Conservation (phyloP, 306 rosid species). For the Corylus heterophylla region DNA sequence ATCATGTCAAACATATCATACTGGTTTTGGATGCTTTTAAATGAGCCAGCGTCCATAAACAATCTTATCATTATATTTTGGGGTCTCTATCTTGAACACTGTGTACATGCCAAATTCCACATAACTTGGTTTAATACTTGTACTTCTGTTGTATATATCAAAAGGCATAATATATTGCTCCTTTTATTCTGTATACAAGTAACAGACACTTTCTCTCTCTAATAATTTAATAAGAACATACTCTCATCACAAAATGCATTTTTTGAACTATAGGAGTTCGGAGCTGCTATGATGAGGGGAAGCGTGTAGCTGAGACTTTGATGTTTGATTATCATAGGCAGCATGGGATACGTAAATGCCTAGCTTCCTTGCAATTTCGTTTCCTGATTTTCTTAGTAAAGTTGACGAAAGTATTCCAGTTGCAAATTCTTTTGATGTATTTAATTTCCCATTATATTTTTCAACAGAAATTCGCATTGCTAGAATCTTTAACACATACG, state of each 20-base stretch:
- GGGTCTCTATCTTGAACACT: not conserved
- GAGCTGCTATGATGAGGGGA: constrained; percentile 98
- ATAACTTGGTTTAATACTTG: no score
- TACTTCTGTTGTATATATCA: not conserved
- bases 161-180: not conserved
- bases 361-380: constrained; percentile 15
- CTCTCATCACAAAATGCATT: constrained; percentile 19
- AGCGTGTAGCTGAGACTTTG: constrained; percentile 98
- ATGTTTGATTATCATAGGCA: constrained; percentile 99
- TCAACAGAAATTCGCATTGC: constrained; percentile 81
- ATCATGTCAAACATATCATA: not conserved
- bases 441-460: constrained; percentile 16
- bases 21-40: not conserved
- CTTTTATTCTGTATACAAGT: not conserved
- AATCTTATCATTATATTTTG: not conserved
- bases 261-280: constrained; percentile 68
- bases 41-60: not conserved
- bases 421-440: not conserved
- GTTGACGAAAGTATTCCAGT: constrained; percentile 2
- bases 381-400: constrained; percentile 17
- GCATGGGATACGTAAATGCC: constrained; percentile 73
- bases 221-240: constrained; percentile 11
- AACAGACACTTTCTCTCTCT: not conserved
- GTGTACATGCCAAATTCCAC: no score
- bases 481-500: constrained; percentile 94